phyloP scores from a whole-genome alignment of 2,329 filamentous ascomycete genomes.

The Alternaria conjuncta region DNA sequence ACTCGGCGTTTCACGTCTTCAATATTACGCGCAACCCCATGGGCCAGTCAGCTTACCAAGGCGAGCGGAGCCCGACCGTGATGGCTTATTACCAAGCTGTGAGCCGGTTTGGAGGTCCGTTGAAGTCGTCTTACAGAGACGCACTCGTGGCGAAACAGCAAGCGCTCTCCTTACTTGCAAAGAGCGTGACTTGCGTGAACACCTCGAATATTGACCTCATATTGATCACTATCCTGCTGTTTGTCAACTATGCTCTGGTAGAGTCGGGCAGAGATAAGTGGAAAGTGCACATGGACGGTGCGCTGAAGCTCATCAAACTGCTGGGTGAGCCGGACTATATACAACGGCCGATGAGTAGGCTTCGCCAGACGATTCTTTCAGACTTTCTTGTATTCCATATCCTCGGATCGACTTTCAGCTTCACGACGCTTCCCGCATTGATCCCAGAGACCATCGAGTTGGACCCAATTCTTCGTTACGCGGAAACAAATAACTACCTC shows the following conservation, averaged over 20 bases:
- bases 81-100: constrained; percentile 46
- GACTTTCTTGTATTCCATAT: constrained; percentile 47
- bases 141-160: constrained; percentile 57
- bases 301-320: constrained; percentile 54
- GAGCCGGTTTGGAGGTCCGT: constrained; percentile 47
- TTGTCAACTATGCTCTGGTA: constrained; percentile 58
- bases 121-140: constrained; percentile 42
- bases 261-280: constrained; percentile 60
- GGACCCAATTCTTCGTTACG: constrained; percentile 46
- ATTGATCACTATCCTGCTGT: constrained; percentile 56
- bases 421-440: constrained; percentile 33
- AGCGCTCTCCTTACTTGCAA: constrained; percentile 53
- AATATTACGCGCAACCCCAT: constrained; percentile 45
- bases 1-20: constrained; percentile 57
- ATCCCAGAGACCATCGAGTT: constrained; percentile 41
- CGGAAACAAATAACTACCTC: constrained; percentile 50
- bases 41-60: constrained; percentile 42
- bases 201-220: constrained; percentile 49
- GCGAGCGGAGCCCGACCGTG: constrained; percentile 39
- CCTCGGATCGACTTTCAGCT: constrained; percentile 43
- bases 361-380: constrained; percentile 43
- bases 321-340: constrained; percentile 41
- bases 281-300: constrained; percentile 60
- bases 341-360: constrained; percentile 38
- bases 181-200: constrained; percentile 37